Percentiles rank a stretch among this genome's conserved stretches.
These are phyloP conservation scores for Ophiobolus disseminans DNA, from an alignment of 2,329 filamentous ascomycete species.

Conservation along the genomic window DNA sequence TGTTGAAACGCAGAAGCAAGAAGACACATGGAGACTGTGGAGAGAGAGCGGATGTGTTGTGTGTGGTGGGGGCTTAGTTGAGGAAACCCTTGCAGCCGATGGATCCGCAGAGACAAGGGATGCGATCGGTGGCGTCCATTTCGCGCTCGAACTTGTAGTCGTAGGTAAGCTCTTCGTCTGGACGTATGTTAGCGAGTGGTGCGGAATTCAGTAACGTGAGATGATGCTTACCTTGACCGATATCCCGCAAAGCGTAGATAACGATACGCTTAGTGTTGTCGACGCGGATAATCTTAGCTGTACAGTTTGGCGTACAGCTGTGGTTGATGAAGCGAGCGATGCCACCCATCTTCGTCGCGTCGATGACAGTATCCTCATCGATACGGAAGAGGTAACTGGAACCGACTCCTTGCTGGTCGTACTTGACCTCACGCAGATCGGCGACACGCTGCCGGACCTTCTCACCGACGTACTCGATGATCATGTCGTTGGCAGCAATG, in stretches of 20 bases:
- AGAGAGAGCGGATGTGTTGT: not conserved
- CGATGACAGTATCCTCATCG: conserved; percentile 95
- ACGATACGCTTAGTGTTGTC: conserved; percentile 98
- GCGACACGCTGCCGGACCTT: conserved; percentile 96
- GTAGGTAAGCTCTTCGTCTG: conserved; percentile 98
- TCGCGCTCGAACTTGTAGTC: conserved; percentile 99
- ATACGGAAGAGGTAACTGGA: conserved; percentile 98
- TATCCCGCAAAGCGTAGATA: conserved; percentile 96
- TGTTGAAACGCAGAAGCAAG: conserved; percentile 11
- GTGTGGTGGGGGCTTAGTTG: conserved; percentile 66
- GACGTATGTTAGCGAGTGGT: conserved; percentile 32
- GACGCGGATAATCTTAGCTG: conserved; percentile 98
- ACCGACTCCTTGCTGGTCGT: conserved; percentile 94
- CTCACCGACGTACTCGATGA: conserved; percentile 98
- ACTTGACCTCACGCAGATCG: conserved; percentile 90
- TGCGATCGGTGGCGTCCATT: conserved; percentile 90
- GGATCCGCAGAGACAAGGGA: conserved; percentile 95
- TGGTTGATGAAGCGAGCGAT: conserved; percentile 99
- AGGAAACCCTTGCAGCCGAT: conserved; percentile 98
- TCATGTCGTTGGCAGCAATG: conserved; percentile 97
- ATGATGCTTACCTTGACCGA: conserved; percentile 80
- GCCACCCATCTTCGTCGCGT: conserved; percentile 97
- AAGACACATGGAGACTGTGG: not conserved
- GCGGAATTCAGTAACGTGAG: not conserved
- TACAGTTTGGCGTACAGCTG: conserved; percentile 97